Evolutionary conservation across 345 rosid genomes (phyloP), one percentile per base, ranked within the genome.

Genomic region (Acer saccharum): DNA sequence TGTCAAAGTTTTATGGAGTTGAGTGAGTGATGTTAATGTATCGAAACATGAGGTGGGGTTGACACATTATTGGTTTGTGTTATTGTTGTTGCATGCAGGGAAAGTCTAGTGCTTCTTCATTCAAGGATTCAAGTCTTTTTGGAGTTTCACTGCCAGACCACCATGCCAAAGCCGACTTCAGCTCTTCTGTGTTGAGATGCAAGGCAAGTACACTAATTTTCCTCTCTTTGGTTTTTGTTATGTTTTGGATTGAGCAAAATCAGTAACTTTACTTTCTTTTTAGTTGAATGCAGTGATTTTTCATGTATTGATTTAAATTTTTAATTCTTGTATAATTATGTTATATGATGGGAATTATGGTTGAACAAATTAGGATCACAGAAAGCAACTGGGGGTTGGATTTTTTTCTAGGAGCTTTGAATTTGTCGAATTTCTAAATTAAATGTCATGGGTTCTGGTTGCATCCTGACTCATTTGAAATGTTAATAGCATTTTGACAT

Each of bases 61-160:
- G 73, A 76, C 58, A 48, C 64, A 41, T 14, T 6, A 25, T 43
- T 70, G 14, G 72, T 75, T n/a, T 14, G 50, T 63, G 13, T 27
- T 3, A 48, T 69, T 20, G 20, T 43, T 43, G 46, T 65, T 78
- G 20, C 16, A 50, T 80, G 78, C 94, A 95, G 98, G 98, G 85
- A 1, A 93, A 89, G 48, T 60, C 72, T 25, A 69, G 81, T 77
- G 85, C 88, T 14, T 89, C 92, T 12, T 89, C 92, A 16, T 87
- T 86, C 75, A 92, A 91, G 86, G 97, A 91, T 55, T 93, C 94
- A 11, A 84, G 84, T 72, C 80, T 95, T 8, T 93, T 93, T 73
- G 98, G 98, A 48, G 89, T 86, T 79, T 90, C 98, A 72, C 68
- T 93, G 14, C 83, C 88, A 6, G 97, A 90, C 71, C 85, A 90